Evolutionary conservation across 768 basidiomycete species (phyloP).

Genomic region (Leccinum ochraceum): DNA sequence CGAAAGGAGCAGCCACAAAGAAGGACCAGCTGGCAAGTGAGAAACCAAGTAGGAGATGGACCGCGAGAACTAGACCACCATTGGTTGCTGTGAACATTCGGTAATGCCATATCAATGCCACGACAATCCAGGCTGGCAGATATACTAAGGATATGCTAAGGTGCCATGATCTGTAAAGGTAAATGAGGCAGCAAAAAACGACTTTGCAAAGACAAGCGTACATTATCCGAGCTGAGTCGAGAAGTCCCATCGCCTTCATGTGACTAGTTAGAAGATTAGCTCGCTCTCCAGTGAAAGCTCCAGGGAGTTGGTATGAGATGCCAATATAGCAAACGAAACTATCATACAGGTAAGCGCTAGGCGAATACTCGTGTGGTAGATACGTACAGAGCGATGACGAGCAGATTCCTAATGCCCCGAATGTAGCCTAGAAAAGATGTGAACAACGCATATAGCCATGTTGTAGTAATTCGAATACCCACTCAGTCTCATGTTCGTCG

Average conservation of each 20-base stretch:
- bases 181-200: background rate
- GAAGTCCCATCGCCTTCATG: slow-evolving; percentile 79
- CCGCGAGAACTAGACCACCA: slow-evolving; percentile 56
- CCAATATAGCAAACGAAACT: slow-evolving; percentile 74
- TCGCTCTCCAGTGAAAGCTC: slow-evolving; percentile 65
- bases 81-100: slow-evolving; percentile 61
- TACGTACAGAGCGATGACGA: slow-evolving; percentile 67
- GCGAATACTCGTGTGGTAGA: background rate
- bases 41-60: slow-evolving; percentile 69
- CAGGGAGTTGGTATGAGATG: slow-evolving; percentile 77
- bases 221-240: slow-evolving; percentile 67
- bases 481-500: slow-evolving; percentile 58
- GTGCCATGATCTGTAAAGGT: slow-evolving; percentile 55
- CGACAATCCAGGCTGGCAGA: slow-evolving; percentile 75
- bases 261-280: slow-evolving; percentile 65
- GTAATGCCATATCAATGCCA: slow-evolving; percentile 63
- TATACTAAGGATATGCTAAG: slow-evolving; percentile 63
- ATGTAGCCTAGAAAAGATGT: slow-evolving; percentile 56
- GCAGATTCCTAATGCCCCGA: slow-evolving; percentile 57
- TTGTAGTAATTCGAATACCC: slow-evolving; percentile 21
- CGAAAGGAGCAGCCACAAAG: slow-evolving; percentile 68
- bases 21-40: slow-evolving; percentile 72
- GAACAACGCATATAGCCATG: slow-evolving; percentile 44
- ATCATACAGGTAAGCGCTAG: slow-evolving; percentile 1
- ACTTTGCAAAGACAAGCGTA: slow-evolving; percentile 27